Evolutionary conservation across 2,329 filamentous ascomycete species (phyloP).

Genomic region (Aulographum hederae): DNA sequence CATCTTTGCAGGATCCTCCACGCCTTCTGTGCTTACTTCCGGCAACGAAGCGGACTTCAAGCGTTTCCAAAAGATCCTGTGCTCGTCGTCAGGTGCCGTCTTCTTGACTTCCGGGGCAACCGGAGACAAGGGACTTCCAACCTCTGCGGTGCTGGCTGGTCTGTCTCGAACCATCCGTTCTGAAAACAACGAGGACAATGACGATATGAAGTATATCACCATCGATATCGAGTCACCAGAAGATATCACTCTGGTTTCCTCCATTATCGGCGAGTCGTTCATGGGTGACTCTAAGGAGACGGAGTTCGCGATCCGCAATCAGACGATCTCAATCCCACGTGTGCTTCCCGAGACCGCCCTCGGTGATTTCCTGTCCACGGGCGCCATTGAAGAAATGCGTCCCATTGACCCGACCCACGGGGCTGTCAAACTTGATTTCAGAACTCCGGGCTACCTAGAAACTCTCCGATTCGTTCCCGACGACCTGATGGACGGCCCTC

Average conservation of each 20-base stretch:
- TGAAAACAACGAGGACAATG: conserved; percentile 1
- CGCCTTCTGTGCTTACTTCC: neutral
- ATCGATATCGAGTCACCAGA: neutral
- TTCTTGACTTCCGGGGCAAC: neutral
- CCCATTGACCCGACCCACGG: neutral
- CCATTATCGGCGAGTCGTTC: neutral
- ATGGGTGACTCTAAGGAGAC: neutral
- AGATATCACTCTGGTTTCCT: neutral
- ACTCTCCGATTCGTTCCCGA: neutral
- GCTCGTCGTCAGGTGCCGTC: neutral
- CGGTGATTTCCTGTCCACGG: neutral
- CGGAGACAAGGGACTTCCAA: neutral
- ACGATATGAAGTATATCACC: neutral
- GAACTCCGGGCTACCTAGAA: neutral
- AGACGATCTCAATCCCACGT: neutral
- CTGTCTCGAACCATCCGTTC: neutral
- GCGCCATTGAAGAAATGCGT: neutral
- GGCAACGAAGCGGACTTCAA: neutral
- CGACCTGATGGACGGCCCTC: neutral
- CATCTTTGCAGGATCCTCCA: neutral
- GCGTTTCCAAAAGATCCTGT: neutral
- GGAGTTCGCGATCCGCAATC: neutral
- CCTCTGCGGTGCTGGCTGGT: neutral
- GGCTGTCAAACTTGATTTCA: neutral
- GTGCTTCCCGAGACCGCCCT: neutral